Base-by-base conservation (phyloP, 257 asterid species). In the Nicotiana otophora region DNA sequence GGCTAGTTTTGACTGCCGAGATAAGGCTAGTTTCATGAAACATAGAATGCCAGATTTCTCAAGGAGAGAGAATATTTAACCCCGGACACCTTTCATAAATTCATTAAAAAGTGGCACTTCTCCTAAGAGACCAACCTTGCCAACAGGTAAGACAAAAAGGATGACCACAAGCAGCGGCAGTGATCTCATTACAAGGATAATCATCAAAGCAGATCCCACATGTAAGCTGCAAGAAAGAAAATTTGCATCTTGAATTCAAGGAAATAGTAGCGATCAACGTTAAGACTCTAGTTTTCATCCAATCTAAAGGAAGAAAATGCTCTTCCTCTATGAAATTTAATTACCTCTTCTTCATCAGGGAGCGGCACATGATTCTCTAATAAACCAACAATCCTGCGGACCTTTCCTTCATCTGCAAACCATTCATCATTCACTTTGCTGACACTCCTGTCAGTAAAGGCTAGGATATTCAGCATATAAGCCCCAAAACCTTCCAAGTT, bases 351-450 rank as follows among this genome's bases (percentile, higher is more conserved):
- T 77, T 68, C 92, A 86, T 84, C 86, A 64, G 93, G 96, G 87
- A 92, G 88, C 23, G 93, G 89, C 83, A 86, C 61, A 33, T 78
- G 86, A 87, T 88, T 88, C 90, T 94, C 98, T 89, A 94, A 90
- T 87, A 94, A 87, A 78, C 98, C 98, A 86, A 94, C 96, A 88
- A 87, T 76, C 87, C 87, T 91, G 62, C 98, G 97, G 80, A 94
- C 97, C 83, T 91, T 92, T 81, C 88, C 97, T 91, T 94, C 98
- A 89, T 92, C 93, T 26, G 95, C 94, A 94, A 94, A 94, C 97
- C 98, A 94, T 90, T 91, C 98, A 88, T 94, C 98, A 87, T 92
- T 91, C 89, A 94, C 98, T 87, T 93, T 95, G 91, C 95, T 95
- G 84, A 95, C 94, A 88, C 96, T 89, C 98, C 98, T 95, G 98